Base-by-base conservation (phyloP, 1,139 yeast species). In the Blastobotrys elegans region DNA sequence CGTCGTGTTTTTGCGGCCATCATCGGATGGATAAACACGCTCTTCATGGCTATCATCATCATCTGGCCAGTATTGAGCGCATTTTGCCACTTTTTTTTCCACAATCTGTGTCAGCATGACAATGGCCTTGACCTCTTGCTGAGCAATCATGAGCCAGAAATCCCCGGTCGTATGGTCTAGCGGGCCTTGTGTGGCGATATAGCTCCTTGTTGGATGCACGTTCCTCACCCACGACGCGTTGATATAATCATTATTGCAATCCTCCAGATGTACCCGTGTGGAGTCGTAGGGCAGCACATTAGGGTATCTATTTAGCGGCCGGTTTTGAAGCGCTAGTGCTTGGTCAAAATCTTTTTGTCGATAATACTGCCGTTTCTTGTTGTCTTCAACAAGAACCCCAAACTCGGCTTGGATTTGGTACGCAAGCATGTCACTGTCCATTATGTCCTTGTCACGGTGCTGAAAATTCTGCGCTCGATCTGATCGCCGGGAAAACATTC, bases 91-190 rank as follows among this genome's bases (percentile, higher is more conserved):
- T 2, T 74, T 71, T 1, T 69, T 69, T 22, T 71, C 68, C 60
- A 88, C 96, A 14, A 89, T 65, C 0, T 95, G 94, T 0, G 98
- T 90, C 41, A 92, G 80, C 97, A 90, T 92, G 11, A 87, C 82
- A 8, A 92, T 72, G 1, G 83, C 77, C 14, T 73, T 66, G 14
- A 69, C 66, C 10, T 65, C 61, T 13, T 62, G 69, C 68, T 24
- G 63, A 69, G 73, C 77, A 34, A 85, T 79, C 96, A 88, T 88
- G 49, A 82, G 81, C 98, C 96, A 90, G 62, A 87, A 88, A 59
- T 85, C 90, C 33, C 69, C 73, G 47, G 72, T 69, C 0, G 97
- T 89, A 11, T 60, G 49, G 2, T 62, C 61, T 4, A 81, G 70
- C 0, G 98, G 97, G 0, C 97, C 90, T 60, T 82, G 87, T 1